phyloP scores from a whole-genome alignment of 768 basidiomycete species.

The Amylocystis lapponica region DNA sequence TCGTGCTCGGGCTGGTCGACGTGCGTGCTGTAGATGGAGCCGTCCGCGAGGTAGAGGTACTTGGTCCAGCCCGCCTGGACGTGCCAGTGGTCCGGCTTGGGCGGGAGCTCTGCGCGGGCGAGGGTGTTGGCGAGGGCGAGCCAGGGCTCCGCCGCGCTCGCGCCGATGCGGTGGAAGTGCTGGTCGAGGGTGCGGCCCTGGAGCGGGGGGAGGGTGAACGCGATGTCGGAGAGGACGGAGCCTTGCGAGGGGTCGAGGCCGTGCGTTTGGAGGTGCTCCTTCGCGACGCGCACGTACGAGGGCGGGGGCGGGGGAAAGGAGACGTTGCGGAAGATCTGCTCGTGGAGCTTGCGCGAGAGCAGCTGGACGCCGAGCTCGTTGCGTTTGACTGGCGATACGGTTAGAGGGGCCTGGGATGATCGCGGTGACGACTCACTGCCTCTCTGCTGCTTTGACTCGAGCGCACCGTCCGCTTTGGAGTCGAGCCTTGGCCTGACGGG shows the following conservation, averaged over 20 bases:
- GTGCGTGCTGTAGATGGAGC: slow-evolving; percentile 68
- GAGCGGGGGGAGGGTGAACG: slow-evolving; percentile 78
- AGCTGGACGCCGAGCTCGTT: slow-evolving; percentile 94
- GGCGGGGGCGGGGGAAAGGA: slow-evolving; percentile 57
- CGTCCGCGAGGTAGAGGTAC: slow-evolving; percentile 67
- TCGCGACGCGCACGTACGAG: slow-evolving; percentile 67
- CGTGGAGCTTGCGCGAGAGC: slow-evolving; percentile 73
- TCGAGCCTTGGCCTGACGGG: neutral
- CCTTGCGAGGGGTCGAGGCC: slow-evolving; percentile 75
- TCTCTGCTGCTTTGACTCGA: neutral
- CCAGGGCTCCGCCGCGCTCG: slow-evolving; percentile 69
- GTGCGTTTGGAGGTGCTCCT: slow-evolving; percentile 75
- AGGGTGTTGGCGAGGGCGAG: slow-evolving; percentile 60
- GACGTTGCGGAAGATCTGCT: slow-evolving; percentile 73
- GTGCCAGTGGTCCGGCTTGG: slow-evolving; percentile 49
- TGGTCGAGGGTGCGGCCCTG: slow-evolving; percentile 79
- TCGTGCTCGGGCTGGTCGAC: slow-evolving; percentile 63
- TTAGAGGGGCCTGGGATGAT: neutral
- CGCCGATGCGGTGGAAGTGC: slow-evolving; percentile 84
- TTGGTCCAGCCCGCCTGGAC: slow-evolving; percentile 85
- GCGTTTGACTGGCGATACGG: slow-evolving; percentile 44
- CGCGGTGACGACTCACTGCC: neutral
- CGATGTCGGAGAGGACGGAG: slow-evolving; percentile 72
- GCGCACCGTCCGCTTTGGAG: neutral
- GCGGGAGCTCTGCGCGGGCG: slow-evolving; percentile 48